Percentiles rank a stretch among this genome's conserved stretches.
Conservation (phyloP, 129 eudicot genomes). For the Tagetes erecta region DNA sequence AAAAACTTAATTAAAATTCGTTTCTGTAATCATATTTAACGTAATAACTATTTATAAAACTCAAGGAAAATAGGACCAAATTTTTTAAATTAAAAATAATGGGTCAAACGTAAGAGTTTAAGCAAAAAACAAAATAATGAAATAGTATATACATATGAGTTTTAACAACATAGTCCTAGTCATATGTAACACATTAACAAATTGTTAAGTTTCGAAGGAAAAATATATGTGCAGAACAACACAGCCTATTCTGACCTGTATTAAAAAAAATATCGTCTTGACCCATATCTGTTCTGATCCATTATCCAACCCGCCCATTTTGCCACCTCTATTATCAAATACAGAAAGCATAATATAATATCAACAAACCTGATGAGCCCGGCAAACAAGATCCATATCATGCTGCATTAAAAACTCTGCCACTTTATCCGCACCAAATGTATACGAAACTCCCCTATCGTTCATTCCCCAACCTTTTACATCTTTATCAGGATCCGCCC, state of each 20-base stretch:
- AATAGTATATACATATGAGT: background rate
- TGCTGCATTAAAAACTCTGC: slow-evolving; percentile 70
- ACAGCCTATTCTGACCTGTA: background rate
- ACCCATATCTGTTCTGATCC: background rate
- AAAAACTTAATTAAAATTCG: background rate
- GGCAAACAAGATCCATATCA: slow-evolving; percentile 83
- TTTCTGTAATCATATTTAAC: background rate
- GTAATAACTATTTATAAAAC: background rate
- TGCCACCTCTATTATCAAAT: background rate
- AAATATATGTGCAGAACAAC: background rate
- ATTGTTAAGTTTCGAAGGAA: background rate
- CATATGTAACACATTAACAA: background rate
- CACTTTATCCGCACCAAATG: slow-evolving; percentile 78
- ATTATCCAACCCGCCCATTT: background rate
- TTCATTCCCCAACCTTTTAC: slow-evolving; percentile 76
- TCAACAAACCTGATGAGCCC: slow-evolving; percentile 67
- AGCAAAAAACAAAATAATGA: background rate
- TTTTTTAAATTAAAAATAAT: background rate
- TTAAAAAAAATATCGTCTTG: background rate
- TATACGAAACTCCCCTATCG: slow-evolving; percentile 66
- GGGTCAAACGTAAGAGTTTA: background rate
- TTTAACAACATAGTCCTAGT: background rate
- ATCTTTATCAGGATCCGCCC: slow-evolving; percentile 75
- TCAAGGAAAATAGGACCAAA: background rate
- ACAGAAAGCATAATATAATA: background rate